Percentiles rank a stretch among this genome's conserved stretches.
Evolutionary conservation across 2,329 filamentous ascomycete genomes (phyloP).

Genomic region (Bimuria novae-zelandiae): DNA sequence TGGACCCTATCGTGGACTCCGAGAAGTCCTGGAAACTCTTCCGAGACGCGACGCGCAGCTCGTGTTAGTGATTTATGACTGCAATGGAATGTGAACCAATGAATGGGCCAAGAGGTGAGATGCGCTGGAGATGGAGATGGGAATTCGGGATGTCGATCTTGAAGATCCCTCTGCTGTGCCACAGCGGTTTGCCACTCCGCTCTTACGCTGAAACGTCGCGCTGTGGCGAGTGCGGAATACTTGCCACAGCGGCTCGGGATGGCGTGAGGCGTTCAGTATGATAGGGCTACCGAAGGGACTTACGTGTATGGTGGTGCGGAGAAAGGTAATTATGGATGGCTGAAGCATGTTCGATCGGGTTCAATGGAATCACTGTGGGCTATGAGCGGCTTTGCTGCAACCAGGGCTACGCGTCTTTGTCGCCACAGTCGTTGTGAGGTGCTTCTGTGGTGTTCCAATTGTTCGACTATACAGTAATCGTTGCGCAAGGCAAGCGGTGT

Average conservation of each 20-base stretch:
- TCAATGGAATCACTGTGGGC: not conserved
- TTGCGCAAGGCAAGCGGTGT: slow-evolving; percentile 11
- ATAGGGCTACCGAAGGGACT: too few relatives aligned
- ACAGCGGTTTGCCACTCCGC: slow-evolving; percentile 1
- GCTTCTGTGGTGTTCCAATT: not conserved
- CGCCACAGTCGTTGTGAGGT: not conserved
- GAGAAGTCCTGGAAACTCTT: not conserved
- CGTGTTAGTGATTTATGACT: not conserved
- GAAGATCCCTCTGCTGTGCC: slow-evolving; percentile 1
- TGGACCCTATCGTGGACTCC: not conserved
- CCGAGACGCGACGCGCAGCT: not conserved
- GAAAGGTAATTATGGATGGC: not conserved
- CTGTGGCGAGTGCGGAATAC: slow-evolving; percentile 13
- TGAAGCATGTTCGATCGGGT: too few relatives aligned
- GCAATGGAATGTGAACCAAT: not conserved
- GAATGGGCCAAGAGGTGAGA: not conserved
- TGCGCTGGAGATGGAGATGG: not conserved
- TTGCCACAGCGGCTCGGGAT: slow-evolving; percentile 18
- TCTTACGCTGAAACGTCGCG: not conserved
- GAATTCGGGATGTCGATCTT: slow-evolving; percentile 2
- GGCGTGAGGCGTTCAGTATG: not conserved
- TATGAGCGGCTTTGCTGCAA: not conserved
- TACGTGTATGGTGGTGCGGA: too few relatives aligned
- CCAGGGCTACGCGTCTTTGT: not conserved
- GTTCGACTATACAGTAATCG: not conserved